phyloP scores from a whole-genome alignment of 768 basidiomycete species.

The Tylopilus sp. region DNA sequence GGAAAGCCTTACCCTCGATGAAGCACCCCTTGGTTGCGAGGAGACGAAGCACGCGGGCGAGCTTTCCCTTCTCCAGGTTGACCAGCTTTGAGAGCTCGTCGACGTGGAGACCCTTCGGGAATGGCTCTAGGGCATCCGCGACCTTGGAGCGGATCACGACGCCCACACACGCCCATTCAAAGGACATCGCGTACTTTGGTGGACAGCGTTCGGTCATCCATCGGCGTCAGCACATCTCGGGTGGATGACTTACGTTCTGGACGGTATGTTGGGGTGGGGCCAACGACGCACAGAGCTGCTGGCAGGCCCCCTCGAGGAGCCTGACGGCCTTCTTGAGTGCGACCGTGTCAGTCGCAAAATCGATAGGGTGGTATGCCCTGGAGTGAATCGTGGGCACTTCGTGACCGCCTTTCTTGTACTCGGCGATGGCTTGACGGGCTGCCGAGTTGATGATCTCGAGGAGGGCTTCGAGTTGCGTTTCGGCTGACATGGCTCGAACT shows the following conservation, averaged over 20 bases:
- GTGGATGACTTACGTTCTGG: conserved; percentile 17
- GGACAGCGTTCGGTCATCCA: background rate
- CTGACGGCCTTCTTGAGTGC: conserved; percentile 25
- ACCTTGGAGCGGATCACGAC: conserved; percentile 25
- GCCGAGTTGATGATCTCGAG: conserved; percentile 31
- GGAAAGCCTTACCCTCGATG: conserved; percentile 22
- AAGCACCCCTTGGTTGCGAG: conserved; percentile 32
- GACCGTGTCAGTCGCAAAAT: conserved; percentile 17
- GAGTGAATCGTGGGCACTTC: conserved; percentile 27
- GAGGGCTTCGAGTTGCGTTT: conserved; percentile 29
- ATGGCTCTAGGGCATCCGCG: conserved; percentile 23
- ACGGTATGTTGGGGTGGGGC: conserved; percentile 29
- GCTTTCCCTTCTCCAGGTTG: conserved; percentile 26
- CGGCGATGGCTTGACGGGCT: conserved; percentile 23
- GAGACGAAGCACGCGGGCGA: conserved; percentile 28
- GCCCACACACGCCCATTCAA: conserved; percentile 25
- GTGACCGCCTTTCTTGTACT: conserved; percentile 23
- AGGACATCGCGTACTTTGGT: conserved; percentile 16
- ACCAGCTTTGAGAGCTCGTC: conserved; percentile 24
- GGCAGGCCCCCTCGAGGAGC: conserved; percentile 25
- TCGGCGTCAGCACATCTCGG: background rate
- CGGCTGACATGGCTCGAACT: conserved; percentile 16
- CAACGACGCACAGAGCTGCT: conserved; percentile 26
- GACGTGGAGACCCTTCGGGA: conserved; percentile 29
- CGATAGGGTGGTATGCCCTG: conserved; percentile 20